Evolutionary conservation across 495 filamentous ascomycete species (phyloP).

Genomic region (Xylaria palmicola): DNA sequence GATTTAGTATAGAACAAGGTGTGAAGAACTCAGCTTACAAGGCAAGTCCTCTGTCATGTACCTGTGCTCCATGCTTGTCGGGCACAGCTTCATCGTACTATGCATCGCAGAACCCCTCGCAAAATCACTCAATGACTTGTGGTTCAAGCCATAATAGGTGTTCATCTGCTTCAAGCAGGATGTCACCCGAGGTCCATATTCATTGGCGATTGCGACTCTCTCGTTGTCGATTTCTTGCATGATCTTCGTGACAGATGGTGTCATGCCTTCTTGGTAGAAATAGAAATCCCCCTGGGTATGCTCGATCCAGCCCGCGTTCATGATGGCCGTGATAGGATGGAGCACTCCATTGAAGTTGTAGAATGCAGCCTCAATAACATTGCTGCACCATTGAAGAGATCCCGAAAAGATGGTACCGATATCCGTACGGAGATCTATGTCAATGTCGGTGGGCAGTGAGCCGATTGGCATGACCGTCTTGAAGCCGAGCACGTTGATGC

Average conservation of each 20-base stretch:
- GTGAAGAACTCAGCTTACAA: too few relatives aligned
- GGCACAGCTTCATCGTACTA: slow-evolving; percentile 13
- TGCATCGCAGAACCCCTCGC: slow-evolving; percentile 5
- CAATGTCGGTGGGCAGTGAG: slow-evolving; percentile 2
- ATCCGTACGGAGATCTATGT: not conserved
- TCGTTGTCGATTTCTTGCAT: slow-evolving; percentile 13
- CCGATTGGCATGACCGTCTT: slow-evolving; percentile 10
- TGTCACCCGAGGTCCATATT: not conserved
- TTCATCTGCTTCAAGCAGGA: slow-evolving; percentile 14
- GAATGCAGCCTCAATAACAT: slow-evolving; percentile 12
- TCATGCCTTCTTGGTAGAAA: slow-evolving; percentile 14
- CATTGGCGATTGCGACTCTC: slow-evolving; percentile 4
- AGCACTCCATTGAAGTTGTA: slow-evolving; percentile 14
- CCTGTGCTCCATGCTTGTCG: slow-evolving; percentile 1
- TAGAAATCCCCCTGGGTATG: slow-evolving; percentile 13
- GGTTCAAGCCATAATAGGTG: slow-evolving; percentile 4
- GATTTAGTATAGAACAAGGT: too few relatives aligned
- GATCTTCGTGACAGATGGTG: slow-evolving; percentile 1
- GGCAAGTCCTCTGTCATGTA: slow-evolving; percentile 9
- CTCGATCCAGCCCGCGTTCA: slow-evolving; percentile 14
- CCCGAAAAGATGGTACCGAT: slow-evolving; percentile 3
- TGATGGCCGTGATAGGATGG: slow-evolving; percentile 4
- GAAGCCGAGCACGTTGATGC: slow-evolving; percentile 5
- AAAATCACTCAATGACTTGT: slow-evolving; percentile 3
- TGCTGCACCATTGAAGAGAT: slow-evolving; percentile 8